Conservation (phyloP, 2,329 filamentous ascomycete genomes). For the Botrytis paeoniae region DNA sequence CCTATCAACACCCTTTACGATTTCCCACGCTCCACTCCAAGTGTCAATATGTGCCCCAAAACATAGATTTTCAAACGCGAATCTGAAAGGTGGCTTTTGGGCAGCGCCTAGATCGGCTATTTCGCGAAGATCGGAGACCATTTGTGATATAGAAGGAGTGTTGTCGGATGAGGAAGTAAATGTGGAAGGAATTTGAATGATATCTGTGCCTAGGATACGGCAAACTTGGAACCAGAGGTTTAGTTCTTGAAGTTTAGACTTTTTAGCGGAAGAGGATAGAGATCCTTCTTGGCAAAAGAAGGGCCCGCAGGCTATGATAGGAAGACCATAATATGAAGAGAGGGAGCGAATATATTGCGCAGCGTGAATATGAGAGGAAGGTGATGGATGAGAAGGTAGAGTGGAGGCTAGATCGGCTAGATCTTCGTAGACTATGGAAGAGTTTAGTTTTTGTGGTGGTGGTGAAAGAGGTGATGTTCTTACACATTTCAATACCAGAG, state of each 20-base stretch:
- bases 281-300: slow-evolving; percentile 78
- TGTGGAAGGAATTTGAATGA: slow-evolving; percentile 73
- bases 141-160: slow-evolving; percentile 51
- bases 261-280: slow-evolving; percentile 57
- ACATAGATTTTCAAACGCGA: slow-evolving; percentile 70
- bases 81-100: slow-evolving; percentile 55
- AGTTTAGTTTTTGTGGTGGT: background rate
- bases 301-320: slow-evolving; percentile 57
- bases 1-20: slow-evolving; percentile 62
- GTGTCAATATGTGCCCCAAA: slow-evolving; percentile 69
- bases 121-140: slow-evolving; percentile 60
- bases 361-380: slow-evolving; percentile 50
- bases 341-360: slow-evolving; percentile 56
- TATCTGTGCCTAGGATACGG: slow-evolving; percentile 62
- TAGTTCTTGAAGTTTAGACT: slow-evolving; percentile 58
- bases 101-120: slow-evolving; percentile 65
- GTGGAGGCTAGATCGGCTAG: slow-evolving; percentile 56
- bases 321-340: slow-evolving; percentile 53
- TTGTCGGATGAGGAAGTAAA: slow-evolving; percentile 42
- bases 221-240: slow-evolving; percentile 68
- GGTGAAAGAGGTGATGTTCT: background rate
- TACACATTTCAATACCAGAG: slow-evolving; percentile 65
- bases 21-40: slow-evolving; percentile 70
- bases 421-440: slow-evolving; percentile 61
- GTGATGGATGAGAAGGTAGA: slow-evolving; percentile 34